These are phyloP conservation scores for Bacidia gigantensis DNA, from an alignment of 495 filamentous ascomycete species.

Conservation along the genomic window DNA sequence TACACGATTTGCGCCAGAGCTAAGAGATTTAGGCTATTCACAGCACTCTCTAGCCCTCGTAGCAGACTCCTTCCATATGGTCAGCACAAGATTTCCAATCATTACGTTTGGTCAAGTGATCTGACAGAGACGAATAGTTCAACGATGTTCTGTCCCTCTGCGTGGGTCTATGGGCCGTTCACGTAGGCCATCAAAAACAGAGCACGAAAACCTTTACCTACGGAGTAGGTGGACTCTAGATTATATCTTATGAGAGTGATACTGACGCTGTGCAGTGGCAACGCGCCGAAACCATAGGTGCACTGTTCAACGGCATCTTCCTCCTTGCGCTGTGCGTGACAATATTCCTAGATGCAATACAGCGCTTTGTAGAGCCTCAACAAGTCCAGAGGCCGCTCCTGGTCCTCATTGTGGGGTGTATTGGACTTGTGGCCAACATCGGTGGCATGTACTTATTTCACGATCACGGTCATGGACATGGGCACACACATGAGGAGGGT, in stretches of 20 bases:
- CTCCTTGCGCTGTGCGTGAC: slow-evolving; percentile 88
- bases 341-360: slow-evolving; percentile 87
- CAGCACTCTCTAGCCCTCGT: slow-evolving; percentile 86
- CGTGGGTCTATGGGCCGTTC: slow-evolving; percentile 92
- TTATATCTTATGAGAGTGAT: no score
- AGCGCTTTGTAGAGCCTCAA: slow-evolving; percentile 78
- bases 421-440: slow-evolving; percentile 80
- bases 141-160: slow-evolving; percentile 92
- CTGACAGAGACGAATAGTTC: no score
- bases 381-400: slow-evolving; percentile 69
- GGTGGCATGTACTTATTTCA: slow-evolving; percentile 82
- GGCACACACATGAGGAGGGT: slow-evolving; percentile 38
- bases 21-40: slow-evolving; percentile 44
- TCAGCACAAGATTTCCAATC: slow-evolving; percentile 24
- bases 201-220: slow-evolving; percentile 85
- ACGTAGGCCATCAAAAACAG: slow-evolving; percentile 60
- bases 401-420: slow-evolving; percentile 74
- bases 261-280: slow-evolving; percentile 85
- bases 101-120: not conserved
- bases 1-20: not conserved
- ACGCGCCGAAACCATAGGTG: slow-evolving; percentile 94
- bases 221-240: slow-evolving; percentile 74
- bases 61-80: slow-evolving; percentile 98
- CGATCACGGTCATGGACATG: slow-evolving; percentile 82
- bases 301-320: slow-evolving; percentile 92